These are phyloP conservation scores for Fusarium pseudocircinatum DNA, from an alignment of 2,329 filamentous ascomycete genomes.

Conservation along the genomic window DNA sequence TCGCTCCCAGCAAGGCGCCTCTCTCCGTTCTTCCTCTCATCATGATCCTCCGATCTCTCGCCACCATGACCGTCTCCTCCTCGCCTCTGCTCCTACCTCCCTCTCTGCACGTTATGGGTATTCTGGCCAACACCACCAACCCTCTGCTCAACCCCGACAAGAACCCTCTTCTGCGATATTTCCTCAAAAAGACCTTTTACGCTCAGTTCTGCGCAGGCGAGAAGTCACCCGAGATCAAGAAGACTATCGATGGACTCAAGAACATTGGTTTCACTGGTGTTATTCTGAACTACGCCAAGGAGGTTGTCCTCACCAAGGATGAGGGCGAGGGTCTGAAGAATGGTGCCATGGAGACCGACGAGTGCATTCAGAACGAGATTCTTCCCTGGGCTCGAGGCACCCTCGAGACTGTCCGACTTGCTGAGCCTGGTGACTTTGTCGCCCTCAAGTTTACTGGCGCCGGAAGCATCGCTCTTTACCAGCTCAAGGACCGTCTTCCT, in stretches of 20 bases:
- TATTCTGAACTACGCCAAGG: constrained; percentile 84
- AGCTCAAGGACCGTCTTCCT: constrained; percentile 69
- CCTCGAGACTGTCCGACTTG: constrained; percentile 76
- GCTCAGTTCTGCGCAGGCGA: constrained; percentile 91
- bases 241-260: constrained; percentile 73
- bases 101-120: constrained; percentile 73
- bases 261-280: constrained; percentile 83
- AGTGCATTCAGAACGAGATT: constrained; percentile 68
- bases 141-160: constrained; percentile 76
- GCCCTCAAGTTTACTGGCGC: constrained; percentile 85
- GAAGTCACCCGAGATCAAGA: constrained; percentile 71
- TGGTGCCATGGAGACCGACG: constrained; percentile 59
- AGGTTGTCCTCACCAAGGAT: constrained; percentile 75
- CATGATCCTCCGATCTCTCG: constrained; percentile 74
- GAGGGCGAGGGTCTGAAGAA: constrained; percentile 58
- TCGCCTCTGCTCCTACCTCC: constrained; percentile 75
- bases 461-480: constrained; percentile 75
- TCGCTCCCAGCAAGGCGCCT: constrained; percentile 51
- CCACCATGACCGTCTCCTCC: constrained; percentile 75
- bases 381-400: constrained; percentile 78
- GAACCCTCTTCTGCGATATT: constrained; percentile 74
- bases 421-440: constrained; percentile 69
- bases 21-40: constrained; percentile 73
- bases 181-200: constrained; percentile 87
- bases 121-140: constrained; percentile 75